Base-by-base conservation (phyloP, 1,284 basidiomycete species). In the Inonotus hispidus region DNA sequence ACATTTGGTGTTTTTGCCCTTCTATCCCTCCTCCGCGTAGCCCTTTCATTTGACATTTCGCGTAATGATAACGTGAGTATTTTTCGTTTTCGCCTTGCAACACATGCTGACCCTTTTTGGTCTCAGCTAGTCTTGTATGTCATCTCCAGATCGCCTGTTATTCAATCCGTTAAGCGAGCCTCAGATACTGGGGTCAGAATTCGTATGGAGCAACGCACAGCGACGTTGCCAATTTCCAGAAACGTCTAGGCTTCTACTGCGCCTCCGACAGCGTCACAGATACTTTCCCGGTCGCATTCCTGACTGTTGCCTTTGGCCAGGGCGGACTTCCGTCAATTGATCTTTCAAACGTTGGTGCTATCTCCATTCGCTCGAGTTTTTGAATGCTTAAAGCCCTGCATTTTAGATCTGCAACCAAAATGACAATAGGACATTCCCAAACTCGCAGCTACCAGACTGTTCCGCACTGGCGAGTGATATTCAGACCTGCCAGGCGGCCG, bases 281-380 rank as follows among this genome's bases (percentile, higher is more conserved):
- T 66, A 78, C 74, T 37, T 75, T 86, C 50, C 83, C 84, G 0
- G 65, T 87, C 37, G 83, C 84, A 1, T 88, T 87, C 70, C 66
- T 88, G 53, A 74, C 81, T 63, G 74, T 79, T 21, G 85, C 84
- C 70, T 83, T 80, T 69, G 77, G 76, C 35, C 74, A 75, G 38
- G 84, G 82, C 2, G 78, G 78, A 52, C 69, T 83, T 14, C 86
- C 85, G 0, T 78, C 79, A 11, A 77, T 88, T 63, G 76, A 88
- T 69, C 71, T 88, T 55, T 76, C 84, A 53, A 87, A 85, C 67
- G 84, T 83, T 59, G 64, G 77, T 66, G 29, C 35, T 35, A 8
- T 54, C 25, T 2, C 14, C 19, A n/a, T 43, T 6, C 41, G 5
- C 16, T 21, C n/a, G 27, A 14, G n/a, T n/a, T 2, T 23, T 11